Percentiles rank a stretch among this genome's conserved stretches.
phyloP scores from a whole-genome alignment of 257 asterid genomes.

The Vinca minor region DNA sequence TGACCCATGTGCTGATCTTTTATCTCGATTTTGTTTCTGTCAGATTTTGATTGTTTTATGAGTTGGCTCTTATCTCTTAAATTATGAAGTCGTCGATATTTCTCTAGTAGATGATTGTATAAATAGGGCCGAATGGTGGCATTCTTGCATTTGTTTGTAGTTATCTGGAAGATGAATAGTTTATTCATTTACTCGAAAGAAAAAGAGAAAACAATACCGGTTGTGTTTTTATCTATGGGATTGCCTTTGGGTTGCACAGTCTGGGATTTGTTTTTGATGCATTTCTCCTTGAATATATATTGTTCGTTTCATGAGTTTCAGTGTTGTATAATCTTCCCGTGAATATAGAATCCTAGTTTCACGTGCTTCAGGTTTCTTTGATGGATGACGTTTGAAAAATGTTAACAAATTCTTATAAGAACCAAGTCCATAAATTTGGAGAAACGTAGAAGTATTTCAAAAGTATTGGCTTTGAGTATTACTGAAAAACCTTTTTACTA shows the following conservation, averaged over 20 bases:
- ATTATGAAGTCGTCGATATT: no score
- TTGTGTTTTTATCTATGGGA: neutral
- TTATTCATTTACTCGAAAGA: no score
- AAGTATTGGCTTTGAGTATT: neutral
- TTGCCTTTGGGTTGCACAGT: neutral
- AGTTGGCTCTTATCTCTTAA: no score
- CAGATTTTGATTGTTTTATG: neutral
- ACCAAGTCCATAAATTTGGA: no score
- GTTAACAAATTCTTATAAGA: no score
- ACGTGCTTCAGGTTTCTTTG: neutral
- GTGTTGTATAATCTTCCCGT: neutral
- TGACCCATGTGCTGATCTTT: neutral
- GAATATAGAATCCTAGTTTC: neutral
- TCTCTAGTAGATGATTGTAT: no score
- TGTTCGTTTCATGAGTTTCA: neutral
- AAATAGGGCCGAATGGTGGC: no score
- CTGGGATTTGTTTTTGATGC: neutral
- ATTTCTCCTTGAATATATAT: neutral
- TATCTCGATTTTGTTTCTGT: neutral
- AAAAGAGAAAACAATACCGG: no score
- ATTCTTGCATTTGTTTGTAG: no score
- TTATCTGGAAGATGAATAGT: no score
- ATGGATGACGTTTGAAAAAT: neutral
- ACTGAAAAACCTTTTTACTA: neutral
- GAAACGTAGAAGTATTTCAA: neutral